phyloP scores from a whole-genome alignment of 2,329 filamentous ascomycete genomes.

The Xylariaceae sp. region DNA sequence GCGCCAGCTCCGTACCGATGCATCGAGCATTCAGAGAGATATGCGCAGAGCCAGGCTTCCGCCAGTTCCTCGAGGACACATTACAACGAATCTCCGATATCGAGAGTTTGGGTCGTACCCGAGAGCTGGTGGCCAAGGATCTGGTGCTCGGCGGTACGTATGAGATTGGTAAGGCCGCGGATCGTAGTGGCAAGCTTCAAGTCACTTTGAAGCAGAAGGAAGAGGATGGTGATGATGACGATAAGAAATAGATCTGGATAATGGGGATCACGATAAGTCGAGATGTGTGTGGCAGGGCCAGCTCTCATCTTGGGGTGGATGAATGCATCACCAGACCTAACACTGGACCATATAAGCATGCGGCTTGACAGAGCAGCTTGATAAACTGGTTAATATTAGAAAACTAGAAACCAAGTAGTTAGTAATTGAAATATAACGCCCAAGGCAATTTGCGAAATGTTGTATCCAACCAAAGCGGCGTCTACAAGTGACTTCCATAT shows the following conservation, averaged over 20 bases:
- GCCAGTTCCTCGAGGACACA: conserved; percentile 74
- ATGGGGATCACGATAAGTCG: neutral
- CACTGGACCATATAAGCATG: neutral
- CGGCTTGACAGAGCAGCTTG: too few species aligned
- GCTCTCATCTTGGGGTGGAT: conserved; percentile 5
- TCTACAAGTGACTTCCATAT: too few species aligned
- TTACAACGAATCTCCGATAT: conserved; percentile 85
- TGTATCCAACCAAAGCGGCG: too few species aligned
- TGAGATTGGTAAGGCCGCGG: conserved; percentile 42
- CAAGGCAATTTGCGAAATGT: too few species aligned
- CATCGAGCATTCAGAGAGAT: conserved; percentile 85
- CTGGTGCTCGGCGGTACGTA: conserved; percentile 81
- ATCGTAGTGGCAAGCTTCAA: conserved; percentile 35
- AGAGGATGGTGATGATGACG: conserved; percentile 33
- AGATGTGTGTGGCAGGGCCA: conserved; percentile 9
- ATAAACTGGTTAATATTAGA: too few species aligned
- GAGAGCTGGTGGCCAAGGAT: conserved; percentile 93
- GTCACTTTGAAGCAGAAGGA: conserved; percentile 42
- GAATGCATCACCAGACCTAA: conserved; percentile 7
- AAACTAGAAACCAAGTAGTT: too few species aligned
- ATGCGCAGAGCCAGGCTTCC: conserved; percentile 70
- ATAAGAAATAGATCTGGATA: conserved; percentile 11
- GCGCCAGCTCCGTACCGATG: conserved; percentile 95
- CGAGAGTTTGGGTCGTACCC: conserved; percentile 86
- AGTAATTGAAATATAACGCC: too few species aligned